Base-by-base conservation (phyloP, 108 stramenopile genomes). In the Cyclotella kingstonii region DNA sequence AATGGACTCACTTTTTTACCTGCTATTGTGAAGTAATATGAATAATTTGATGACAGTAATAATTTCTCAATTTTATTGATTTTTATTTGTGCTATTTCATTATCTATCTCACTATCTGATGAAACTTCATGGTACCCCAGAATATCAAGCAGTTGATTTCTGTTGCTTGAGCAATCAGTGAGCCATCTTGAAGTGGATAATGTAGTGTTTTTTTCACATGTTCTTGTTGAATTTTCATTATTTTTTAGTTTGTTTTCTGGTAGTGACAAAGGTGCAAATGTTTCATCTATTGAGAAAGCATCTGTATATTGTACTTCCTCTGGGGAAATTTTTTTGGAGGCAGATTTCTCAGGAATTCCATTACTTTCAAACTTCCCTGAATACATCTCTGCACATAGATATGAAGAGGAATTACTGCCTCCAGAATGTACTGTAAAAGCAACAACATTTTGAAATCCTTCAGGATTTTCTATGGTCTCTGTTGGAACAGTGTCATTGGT, bases 11-110 rank as follows among this genome's bases (percentile, higher is more conserved):
- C 45, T 33, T 39, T 67, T 21, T 77, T 72, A n/a, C 90, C 90
- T 46, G 81, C 81, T 4, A 87, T 71, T 12, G 85, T 60, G 80
- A 56, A 56, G 55, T 81, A 88, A 45, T 69, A 66, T n/a, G 51
- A 38, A 19, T 44, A 60, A 42, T 30, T 15, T 8, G 49, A 18
- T 4, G 63, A 63, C 33, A 35, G 2, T 35, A 54, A 15, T 42
- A 78, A 7, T 34, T 80, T 82, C 30, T 81, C 73, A 5, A 83
- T 51, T 43, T 60, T 74, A 45, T 80, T 76, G 17, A 81, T 35
- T 28, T 66, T 71, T 14, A 68, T 44, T 28, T 63, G 50, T 4
- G 35, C 12, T 4, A 68, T 53, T 30, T 45, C 60, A 8, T 28
- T 58, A 22, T 61, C 60, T 17, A n/a, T 55, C 14, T 8, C 2